Percentiles rank a stretch among this genome's conserved stretches.
Evolutionary conservation across 208 protist species (phyloP).

Genomic region (Spongospora subterranea): DNA sequence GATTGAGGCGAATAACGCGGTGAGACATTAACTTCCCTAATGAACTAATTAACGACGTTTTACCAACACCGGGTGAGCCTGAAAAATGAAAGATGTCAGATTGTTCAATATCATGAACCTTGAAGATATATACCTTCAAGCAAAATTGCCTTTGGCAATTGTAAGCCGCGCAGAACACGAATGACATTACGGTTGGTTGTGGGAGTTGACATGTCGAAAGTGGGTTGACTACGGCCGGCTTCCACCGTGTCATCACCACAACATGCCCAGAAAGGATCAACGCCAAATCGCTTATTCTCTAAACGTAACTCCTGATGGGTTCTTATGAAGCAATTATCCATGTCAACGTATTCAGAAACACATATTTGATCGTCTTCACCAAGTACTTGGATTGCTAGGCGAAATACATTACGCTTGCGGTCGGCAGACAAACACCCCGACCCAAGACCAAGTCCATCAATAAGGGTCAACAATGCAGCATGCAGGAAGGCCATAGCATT

Average conservation of each 20-base stretch:
- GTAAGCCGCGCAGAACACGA: conserved; percentile 89
- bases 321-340: not conserved
- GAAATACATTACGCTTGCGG: not conserved
- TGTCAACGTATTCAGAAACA: not conserved
- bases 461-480: not conserved
- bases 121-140: conserved; percentile 91
- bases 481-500: not conserved
- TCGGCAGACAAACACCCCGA: not conserved
- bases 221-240: conserved; percentile 59
- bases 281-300: conserved; percentile 40
- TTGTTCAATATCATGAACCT: no score
- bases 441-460: conserved; percentile 27
- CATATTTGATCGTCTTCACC: not conserved
- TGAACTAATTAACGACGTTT: conserved; percentile 96
- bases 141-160: conserved; percentile 87
- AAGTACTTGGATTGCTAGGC: not conserved
- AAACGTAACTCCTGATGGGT: no score
- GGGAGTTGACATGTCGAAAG: conserved; percentile 82
- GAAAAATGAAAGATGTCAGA: no score
- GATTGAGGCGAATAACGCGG: conserved; percentile 98
- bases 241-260: no score
- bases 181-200: conserved; percentile 94
- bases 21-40: conserved; percentile 82
- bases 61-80: conserved; percentile 82
- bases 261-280: conserved; percentile 66